Conservation (phyloP, 345 rosid species). For the Erodium maritimum region DNA sequence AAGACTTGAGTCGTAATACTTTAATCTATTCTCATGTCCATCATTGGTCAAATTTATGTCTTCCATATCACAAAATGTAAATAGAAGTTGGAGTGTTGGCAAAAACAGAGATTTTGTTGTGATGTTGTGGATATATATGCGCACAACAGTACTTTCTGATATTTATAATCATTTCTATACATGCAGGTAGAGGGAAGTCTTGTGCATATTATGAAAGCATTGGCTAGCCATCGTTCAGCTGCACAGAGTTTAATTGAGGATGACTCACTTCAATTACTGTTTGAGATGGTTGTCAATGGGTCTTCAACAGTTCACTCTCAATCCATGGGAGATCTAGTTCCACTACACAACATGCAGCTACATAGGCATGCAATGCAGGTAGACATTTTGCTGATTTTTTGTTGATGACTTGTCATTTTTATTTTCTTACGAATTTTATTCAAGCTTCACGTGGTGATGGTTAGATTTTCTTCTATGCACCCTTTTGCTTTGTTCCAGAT, state of each 20-base stretch:
- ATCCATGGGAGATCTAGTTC: slow-evolving; percentile 64
- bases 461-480: not conserved
- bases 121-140: not conserved
- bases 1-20: too few relatives aligned
- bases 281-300: slow-evolving; percentile 89
- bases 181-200: slow-evolving; percentile 91
- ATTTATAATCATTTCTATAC: slow-evolving; percentile 7
- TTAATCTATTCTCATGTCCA: too few relatives aligned
- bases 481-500: slow-evolving; percentile 37
- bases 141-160: slow-evolving; percentile 1
- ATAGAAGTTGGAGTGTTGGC: too few relatives aligned
- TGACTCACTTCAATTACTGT: slow-evolving; percentile 76
- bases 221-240: slow-evolving; percentile 85
- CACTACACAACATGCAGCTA: slow-evolving; percentile 86
- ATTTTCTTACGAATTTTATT: slow-evolving; percentile 1
- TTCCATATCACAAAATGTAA: too few relatives aligned
- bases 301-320: slow-evolving; percentile 56
- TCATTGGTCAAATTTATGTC: too few relatives aligned
- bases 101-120: not conserved
- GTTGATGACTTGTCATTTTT: not conserved
- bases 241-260: slow-evolving; percentile 97
- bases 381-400: not conserved
- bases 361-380: slow-evolving; percentile 99
- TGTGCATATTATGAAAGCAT: slow-evolving; percentile 96
- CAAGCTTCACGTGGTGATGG: not conserved